Conservation (phyloP, 1,139 yeast genomes). For the Candida albicans region DNA sequence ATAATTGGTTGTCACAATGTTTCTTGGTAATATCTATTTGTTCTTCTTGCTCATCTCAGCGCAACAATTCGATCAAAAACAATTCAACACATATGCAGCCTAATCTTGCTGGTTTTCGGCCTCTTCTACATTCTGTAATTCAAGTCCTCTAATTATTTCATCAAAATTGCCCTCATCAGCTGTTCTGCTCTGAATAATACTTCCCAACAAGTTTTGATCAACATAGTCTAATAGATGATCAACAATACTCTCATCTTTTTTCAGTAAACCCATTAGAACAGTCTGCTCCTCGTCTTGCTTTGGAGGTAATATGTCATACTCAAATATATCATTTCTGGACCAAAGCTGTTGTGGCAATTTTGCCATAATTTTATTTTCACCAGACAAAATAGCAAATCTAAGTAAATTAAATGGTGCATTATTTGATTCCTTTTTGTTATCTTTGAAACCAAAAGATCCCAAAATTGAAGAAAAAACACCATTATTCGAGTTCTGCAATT, state of each 20-base stretch:
- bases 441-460: constrained; percentile 13
- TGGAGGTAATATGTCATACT: constrained; percentile 66
- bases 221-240: constrained; percentile 39
- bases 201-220: constrained; percentile 41
- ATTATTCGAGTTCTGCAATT: constrained; percentile 9
- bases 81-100: background rate
- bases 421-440: constrained; percentile 2
- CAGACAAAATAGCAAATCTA: constrained; percentile 67
- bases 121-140: constrained; percentile 9
- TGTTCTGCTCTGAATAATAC: constrained; percentile 34
- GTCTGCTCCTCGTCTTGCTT: constrained; percentile 17
- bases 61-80: too few relatives aligned
- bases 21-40: too few relatives aligned
- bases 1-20: too few relatives aligned
- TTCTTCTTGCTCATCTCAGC: too few relatives aligned
- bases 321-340: constrained; percentile 60
- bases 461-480: constrained; percentile 15
- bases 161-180: constrained; percentile 27
- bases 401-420: constrained; percentile 59
- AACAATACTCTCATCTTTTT: constrained; percentile 19
- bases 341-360: constrained; percentile 63
- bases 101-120: constrained; percentile 7
- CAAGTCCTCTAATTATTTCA: constrained; percentile 22
- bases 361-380: constrained; percentile 70
- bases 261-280: constrained; percentile 26